Evolutionary conservation across 2,329 filamentous ascomycete species (phyloP).

Genomic region (Verticillium nonalfalfae): DNA sequence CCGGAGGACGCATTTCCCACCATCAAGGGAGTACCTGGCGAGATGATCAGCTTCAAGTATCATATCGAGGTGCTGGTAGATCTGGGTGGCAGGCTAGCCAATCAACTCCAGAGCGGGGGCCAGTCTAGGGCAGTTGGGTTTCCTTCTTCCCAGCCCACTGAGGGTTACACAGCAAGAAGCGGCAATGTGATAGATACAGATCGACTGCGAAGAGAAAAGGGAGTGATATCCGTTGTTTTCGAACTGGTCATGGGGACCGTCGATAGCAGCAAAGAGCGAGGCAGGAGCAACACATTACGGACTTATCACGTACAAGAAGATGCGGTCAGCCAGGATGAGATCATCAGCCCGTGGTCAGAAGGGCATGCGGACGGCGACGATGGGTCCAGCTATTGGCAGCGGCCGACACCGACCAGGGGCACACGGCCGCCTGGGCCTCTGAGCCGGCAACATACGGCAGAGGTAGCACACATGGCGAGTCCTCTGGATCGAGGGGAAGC

Average conservation of each 20-base stretch:
- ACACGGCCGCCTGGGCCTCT: neutral
- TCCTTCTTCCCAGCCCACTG: conserved; percentile 22
- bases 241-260: conserved; percentile 82
- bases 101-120: conserved; percentile 61
- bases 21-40: conserved; percentile 80
- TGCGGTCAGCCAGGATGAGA: conserved; percentile 24
- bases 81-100: conserved; percentile 76
- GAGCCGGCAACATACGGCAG: conserved; percentile 5
- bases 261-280: conserved; percentile 51
- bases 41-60: conserved; percentile 94
- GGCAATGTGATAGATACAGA: conserved; percentile 82
- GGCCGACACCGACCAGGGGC: neutral
- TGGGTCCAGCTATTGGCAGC: conserved; percentile 8
- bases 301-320: conserved; percentile 15
- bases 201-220: conserved; percentile 78
- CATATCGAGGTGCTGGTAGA: conserved; percentile 91
- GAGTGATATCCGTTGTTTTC: conserved; percentile 80
- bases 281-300: conserved; percentile 11
- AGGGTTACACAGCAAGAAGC: conserved; percentile 43
- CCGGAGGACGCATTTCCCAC: conserved; percentile 91
- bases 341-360: conserved; percentile 11
- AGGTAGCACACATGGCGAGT: neutral
- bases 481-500: conserved; percentile 15
- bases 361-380: conserved; percentile 7
- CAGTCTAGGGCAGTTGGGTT: conserved; percentile 38